Evolutionary conservation across 495 filamentous ascomycete genomes (phyloP).

Genomic region (Daldinia childiae): DNA sequence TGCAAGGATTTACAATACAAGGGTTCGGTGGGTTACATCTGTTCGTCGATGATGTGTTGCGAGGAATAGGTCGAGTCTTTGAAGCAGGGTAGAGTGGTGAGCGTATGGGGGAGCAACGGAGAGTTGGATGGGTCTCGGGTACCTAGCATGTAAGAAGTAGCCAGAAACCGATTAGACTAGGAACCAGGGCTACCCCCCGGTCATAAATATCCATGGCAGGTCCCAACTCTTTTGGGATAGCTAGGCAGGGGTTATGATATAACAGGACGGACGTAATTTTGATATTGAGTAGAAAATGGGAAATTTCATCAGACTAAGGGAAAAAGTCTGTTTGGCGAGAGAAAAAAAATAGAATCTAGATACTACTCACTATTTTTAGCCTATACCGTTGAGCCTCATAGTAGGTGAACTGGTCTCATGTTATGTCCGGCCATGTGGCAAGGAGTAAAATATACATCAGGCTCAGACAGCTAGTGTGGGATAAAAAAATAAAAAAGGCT

Average conservation of each 20-base stretch:
- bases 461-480: conserved; percentile 12
- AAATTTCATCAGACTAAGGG: conserved; percentile 11
- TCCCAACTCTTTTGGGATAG: conserved; percentile 47
- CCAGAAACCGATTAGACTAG: conserved; percentile 45
- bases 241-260: conserved; percentile 45
- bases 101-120: conserved; percentile 46
- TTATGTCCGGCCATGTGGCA: conserved; percentile 32
- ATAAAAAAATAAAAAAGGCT: conserved; percentile 22
- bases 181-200: conserved; percentile 45
- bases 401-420: conserved; percentile 20
- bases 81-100: conserved; percentile 39
- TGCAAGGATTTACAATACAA: conserved; percentile 49
- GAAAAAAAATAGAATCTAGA: conserved; percentile 15
- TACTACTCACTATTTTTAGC: conserved; percentile 38
- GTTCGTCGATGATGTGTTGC: conserved; percentile 55
- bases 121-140: conserved; percentile 45
- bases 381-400: conserved; percentile 34
- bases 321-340: conserved; percentile 21
- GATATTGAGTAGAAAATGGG: conserved; percentile 34
- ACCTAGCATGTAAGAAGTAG: conserved; percentile 44
- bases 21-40: conserved; percentile 57
- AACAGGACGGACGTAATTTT: conserved; percentile 48
- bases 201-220: conserved; percentile 40
- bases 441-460: conserved; percentile 22
- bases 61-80: conserved; percentile 42